Conservation (phyloP, 75 land plant genomes). For the Cupressus sempervirens region DNA sequence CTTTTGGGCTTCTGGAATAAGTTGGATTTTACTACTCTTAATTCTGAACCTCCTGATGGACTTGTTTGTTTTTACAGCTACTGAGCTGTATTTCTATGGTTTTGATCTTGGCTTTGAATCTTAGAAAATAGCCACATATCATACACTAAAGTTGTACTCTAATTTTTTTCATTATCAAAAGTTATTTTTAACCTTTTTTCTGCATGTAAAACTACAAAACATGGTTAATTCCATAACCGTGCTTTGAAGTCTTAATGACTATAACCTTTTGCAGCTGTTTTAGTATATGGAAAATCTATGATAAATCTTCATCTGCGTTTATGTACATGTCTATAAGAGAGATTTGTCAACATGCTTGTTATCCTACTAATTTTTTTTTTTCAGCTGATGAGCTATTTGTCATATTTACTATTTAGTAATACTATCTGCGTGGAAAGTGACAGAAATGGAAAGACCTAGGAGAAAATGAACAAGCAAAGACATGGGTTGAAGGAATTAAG, state of each 20-base stretch:
- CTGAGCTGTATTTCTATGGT: neutral
- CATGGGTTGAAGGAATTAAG: conserved; percentile 44
- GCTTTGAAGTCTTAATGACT: neutral
- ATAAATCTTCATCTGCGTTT: neutral
- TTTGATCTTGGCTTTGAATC: neutral
- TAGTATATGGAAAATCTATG: neutral
- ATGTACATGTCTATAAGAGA: neutral
- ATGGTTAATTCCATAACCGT: neutral
- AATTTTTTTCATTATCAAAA: no score
- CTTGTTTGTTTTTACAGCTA: neutral
- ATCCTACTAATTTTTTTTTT: neutral
- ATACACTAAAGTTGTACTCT: no score
- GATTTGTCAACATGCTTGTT: neutral
- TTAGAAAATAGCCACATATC: no score
- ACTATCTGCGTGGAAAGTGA: neutral
- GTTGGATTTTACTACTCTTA: neutral
- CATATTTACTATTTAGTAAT: conserved; percentile 7
- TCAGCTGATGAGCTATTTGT: neutral
- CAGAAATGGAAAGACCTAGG: conserved; percentile 48
- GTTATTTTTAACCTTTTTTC: no score
- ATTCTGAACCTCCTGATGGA: neutral
- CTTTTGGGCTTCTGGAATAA: neutral
- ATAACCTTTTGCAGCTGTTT: neutral
- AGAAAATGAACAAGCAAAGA: conserved; percentile 32
- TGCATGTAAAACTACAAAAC: neutral